Conservation (phyloP, 805 yeast genomes). For the Starmerella apis region DNA sequence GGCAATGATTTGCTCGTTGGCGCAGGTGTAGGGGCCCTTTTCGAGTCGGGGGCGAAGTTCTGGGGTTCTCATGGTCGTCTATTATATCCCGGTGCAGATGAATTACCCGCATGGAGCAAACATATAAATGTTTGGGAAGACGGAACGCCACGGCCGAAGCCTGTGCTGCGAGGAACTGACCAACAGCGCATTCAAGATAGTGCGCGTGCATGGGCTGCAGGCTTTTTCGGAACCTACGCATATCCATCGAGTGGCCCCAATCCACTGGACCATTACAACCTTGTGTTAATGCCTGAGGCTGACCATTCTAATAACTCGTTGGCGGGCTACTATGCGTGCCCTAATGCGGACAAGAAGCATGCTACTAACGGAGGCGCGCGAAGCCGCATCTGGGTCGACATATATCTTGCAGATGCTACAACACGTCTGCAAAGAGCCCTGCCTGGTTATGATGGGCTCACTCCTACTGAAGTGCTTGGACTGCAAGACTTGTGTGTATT, state of each 20-base stretch:
- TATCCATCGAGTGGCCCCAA: conserved; percentile 28
- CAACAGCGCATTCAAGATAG: conserved; percentile 35
- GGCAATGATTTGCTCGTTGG: conserved; percentile 32
- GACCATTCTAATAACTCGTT: conserved; percentile 32
- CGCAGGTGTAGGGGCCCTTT: conserved; percentile 34
- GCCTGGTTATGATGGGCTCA: conserved; percentile 42
- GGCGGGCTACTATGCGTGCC: conserved; percentile 34
- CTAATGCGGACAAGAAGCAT: conserved; percentile 29
- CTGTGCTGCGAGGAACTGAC: conserved; percentile 33
- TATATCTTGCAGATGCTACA: conserved; percentile 45
- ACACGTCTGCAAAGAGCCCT: conserved; percentile 47
- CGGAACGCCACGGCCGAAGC: conserved; percentile 31
- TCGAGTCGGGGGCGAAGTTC: conserved; percentile 33
- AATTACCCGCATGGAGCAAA: conserved; percentile 26
- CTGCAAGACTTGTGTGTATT: conserved; percentile 61
- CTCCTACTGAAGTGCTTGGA: conserved; percentile 42
- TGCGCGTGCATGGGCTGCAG: conserved; percentile 38
- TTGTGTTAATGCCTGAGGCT: conserved; percentile 31
- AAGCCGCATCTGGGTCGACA: conserved; percentile 32
- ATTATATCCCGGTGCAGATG: conserved; percentile 28
- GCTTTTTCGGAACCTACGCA: conserved; percentile 35
- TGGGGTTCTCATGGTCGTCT: conserved; percentile 37
- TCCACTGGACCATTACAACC: conserved; percentile 29
- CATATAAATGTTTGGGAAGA: conserved; percentile 28
- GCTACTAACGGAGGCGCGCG: conserved; percentile 27